These are phyloP conservation scores for Eucalyptus cloeziana DNA, from an alignment of 345 rosid species.

Conservation along the genomic window DNA sequence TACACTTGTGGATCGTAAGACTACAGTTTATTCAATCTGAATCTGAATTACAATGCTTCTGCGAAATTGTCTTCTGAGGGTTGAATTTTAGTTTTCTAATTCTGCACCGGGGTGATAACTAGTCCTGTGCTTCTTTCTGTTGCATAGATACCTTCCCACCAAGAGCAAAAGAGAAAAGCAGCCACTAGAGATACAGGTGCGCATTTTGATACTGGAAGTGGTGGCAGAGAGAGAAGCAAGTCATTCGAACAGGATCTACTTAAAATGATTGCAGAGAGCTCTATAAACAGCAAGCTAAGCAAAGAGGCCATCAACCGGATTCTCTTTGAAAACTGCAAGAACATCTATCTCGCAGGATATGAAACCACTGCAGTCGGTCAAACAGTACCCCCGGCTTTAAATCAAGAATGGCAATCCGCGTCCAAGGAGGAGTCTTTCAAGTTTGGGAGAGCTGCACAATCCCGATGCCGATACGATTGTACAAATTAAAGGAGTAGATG, in stretches of 20 bases:
- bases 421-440: neutral
- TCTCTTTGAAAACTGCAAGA: neutral
- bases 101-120: neutral
- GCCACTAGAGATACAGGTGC: neutral
- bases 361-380: neutral
- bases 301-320: neutral
- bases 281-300: neutral
- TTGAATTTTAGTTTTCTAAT: neutral
- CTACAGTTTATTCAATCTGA: neutral
- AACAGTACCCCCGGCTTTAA: neutral
- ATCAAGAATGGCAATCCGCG: neutral
- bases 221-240: neutral
- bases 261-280: neutral
- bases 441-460: accelerated
- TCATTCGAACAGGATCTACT: neutral
- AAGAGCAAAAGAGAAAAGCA: neutral
- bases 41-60: neutral
- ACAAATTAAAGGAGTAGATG: neutral
- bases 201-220: neutral
- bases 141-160: neutral
- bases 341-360: neutral
- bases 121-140: neutral
- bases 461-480: neutral
- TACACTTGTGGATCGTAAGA: neutral
- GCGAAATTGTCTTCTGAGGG: neutral